Evolutionary conservation across 331 rosid genomes (phyloP), one percentile per base, ranked within the genome.

Genomic region (Acacia pycnantha): DNA sequence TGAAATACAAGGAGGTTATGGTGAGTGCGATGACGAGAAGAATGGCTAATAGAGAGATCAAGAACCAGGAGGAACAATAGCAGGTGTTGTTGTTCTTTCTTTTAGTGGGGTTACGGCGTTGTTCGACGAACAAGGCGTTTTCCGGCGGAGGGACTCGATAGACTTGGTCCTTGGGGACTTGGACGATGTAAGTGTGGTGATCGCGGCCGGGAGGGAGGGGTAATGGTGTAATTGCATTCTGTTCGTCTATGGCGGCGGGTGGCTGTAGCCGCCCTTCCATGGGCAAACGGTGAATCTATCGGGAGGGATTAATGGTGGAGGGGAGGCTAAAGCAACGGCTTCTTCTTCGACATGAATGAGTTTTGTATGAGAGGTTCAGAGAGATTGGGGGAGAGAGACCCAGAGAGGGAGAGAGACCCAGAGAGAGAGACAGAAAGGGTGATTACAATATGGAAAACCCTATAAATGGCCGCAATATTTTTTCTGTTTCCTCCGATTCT

Each of bases 111-210:
- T 84, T 81, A n/a, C 88, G 84, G 27, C 67, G 62, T 16, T 56
- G 80, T 37, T 91, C 90, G 1, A 78, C 66, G 16, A 87, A 31
- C 19, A 37, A 3, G 1, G 94, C 90, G 35, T 93, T 91, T 59
- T 93, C 91, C 0, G 86, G 81, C 0, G 97, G 97, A 0, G 97
- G 97, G 13, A 93, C 81, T 0, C 91, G 87, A 77, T 90, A 93
- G 46, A 93, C 84, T 79, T 93, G 94, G 70, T 93, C 89, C 78
- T 83, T 91, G 0, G 96, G 97, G 84, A 91, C 73, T 41, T 90
- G 96, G 35, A 93, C 88, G 15, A 93, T 87, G 85, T 91, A 91
- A 44, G 88, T 88, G 8, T 85, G 88, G 0, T 68, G 64, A 3
- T 0, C 1, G 19, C 62, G 82, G 13, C 62, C 84, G 0, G 85